Conservation (phyloP, 371 early-diverging fungal genomes). For the Mucor lusitanicus region DNA sequence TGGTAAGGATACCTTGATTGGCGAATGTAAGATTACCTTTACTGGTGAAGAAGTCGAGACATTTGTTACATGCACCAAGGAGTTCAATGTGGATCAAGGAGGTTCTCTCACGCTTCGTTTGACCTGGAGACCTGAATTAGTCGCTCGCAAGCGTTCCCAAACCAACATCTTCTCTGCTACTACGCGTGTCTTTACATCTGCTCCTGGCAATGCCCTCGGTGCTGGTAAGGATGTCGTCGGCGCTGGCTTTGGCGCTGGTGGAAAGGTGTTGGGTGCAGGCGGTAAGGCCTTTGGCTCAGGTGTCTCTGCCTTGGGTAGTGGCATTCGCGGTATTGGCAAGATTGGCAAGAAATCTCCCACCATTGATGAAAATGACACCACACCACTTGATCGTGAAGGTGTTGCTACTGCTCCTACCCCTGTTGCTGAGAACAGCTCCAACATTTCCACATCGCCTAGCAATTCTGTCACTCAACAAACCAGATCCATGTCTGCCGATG, state of each 20-base stretch:
- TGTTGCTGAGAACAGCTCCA: conserved; percentile 5
- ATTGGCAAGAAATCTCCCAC: conserved; percentile 26
- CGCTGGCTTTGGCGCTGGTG: conserved; percentile 43
- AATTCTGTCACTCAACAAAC: conserved; percentile 10
- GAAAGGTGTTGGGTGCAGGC: conserved; percentile 42
- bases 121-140: conserved; percentile 49
- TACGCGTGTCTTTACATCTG: conserved; percentile 44
- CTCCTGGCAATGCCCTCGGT: conserved; percentile 43
- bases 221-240: conserved; percentile 40
- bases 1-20: conserved; percentile 61
- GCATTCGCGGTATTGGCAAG: conserved; percentile 39
- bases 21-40: conserved; percentile 37
- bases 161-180: conserved; percentile 45
- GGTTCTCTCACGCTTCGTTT: conserved; percentile 37
- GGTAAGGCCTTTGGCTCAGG: conserved; percentile 42
- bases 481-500: conserved; percentile 25
- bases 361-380: neutral
- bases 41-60: conserved; percentile 37
- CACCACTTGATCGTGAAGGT: neutral
- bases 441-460: conserved; percentile 13
- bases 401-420: neutral
- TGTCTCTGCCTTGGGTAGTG: conserved; percentile 37
- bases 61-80: conserved; percentile 40
- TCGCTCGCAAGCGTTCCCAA: conserved; percentile 43
- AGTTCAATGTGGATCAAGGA: conserved; percentile 22